phyloP scores from a whole-genome alignment of 2,329 filamentous ascomycete genomes.

The Diaporthe sp. region DNA sequence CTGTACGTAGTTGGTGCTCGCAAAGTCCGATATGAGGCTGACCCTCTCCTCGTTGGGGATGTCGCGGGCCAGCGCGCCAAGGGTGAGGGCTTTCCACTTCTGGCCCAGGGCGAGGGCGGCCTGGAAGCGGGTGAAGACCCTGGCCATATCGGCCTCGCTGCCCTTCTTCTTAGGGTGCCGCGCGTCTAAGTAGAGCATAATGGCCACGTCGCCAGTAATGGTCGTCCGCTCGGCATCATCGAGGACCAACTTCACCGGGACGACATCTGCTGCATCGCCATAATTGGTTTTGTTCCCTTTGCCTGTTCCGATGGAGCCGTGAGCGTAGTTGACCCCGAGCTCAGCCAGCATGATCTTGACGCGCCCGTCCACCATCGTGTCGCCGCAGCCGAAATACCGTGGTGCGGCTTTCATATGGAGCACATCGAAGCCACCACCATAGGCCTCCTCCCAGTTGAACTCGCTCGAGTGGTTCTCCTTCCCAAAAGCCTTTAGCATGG shows the following conservation, averaged over 20 bases:
- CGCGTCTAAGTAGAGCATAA: slow-evolving; percentile 74
- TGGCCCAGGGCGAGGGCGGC: slow-evolving; percentile 55
- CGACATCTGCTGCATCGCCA: slow-evolving; percentile 42
- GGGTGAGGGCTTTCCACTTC: slow-evolving; percentile 49
- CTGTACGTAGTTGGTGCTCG: slow-evolving; percentile 50
- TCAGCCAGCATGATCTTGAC: slow-evolving; percentile 66
- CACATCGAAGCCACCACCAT: slow-evolving; percentile 88
- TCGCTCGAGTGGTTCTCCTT: slow-evolving; percentile 82
- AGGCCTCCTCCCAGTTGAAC: slow-evolving; percentile 82
- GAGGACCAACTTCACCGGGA: slow-evolving; percentile 66
- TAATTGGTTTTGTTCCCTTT: slow-evolving; percentile 37
- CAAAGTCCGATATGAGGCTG: slow-evolving; percentile 45
- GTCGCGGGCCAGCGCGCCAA: neutral
- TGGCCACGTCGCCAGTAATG: slow-evolving; percentile 64
- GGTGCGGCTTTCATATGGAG: slow-evolving; percentile 73
- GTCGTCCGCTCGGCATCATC: slow-evolving; percentile 64
- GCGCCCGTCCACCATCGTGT: slow-evolving; percentile 63
- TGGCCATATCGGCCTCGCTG: slow-evolving; percentile 51
- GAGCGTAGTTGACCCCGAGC: slow-evolving; percentile 61
- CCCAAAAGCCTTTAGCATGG: slow-evolving; percentile 84
- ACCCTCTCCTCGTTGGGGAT: slow-evolving; percentile 15
- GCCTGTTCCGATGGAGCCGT: slow-evolving; percentile 52
- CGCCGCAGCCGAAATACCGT: slow-evolving; percentile 64
- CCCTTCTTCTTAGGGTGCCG: slow-evolving; percentile 57
- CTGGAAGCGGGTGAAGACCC: slow-evolving; percentile 59